These are phyloP conservation scores for Alloascoidea africana DNA, from an alignment of 805 yeast species.

Conservation along the genomic window DNA sequence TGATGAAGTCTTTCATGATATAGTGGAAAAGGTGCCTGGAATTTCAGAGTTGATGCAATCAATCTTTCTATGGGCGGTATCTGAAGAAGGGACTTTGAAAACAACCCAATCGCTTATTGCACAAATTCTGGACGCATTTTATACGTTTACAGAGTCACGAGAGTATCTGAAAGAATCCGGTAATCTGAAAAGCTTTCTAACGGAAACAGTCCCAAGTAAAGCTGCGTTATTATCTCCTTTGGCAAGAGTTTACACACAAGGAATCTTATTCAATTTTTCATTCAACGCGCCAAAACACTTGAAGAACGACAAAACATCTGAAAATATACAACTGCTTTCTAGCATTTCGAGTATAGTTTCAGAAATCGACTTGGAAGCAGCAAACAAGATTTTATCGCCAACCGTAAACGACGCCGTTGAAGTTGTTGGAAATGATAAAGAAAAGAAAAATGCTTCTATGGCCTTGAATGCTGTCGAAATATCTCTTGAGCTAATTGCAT, in stretches of 20 bases:
- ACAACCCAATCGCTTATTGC: neutral
- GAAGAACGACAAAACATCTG: neutral
- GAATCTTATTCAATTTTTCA: conserved; percentile 12
- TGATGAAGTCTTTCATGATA: conserved; percentile 37
- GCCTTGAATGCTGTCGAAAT: conserved; percentile 52
- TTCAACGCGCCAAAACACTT: neutral
- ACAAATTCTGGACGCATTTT: neutral
- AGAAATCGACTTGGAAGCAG: neutral
- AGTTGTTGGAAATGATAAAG: neutral
- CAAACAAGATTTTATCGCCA: neutral
- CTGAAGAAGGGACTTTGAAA: neutral
- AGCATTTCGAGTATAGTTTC: neutral
- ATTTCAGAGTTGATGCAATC: conserved; percentile 5
- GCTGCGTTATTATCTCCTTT: conserved; percentile 5
- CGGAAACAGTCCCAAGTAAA: neutral
- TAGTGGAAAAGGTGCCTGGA: conserved; percentile 15
- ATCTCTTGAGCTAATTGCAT: conserved; percentile 61
- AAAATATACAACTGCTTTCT: neutral
- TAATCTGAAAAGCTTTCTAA: conserved; percentile 3
- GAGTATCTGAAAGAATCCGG: conserved; percentile 6
- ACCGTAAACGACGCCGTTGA: neutral
- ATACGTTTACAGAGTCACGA: conserved; percentile 5
- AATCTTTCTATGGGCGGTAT: conserved; percentile 4
- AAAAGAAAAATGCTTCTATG: neutral
- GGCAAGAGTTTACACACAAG: conserved; percentile 13